These are phyloP conservation scores for Primulina tabacum DNA, from an alignment of 257 asterid species.

Conservation along the genomic window DNA sequence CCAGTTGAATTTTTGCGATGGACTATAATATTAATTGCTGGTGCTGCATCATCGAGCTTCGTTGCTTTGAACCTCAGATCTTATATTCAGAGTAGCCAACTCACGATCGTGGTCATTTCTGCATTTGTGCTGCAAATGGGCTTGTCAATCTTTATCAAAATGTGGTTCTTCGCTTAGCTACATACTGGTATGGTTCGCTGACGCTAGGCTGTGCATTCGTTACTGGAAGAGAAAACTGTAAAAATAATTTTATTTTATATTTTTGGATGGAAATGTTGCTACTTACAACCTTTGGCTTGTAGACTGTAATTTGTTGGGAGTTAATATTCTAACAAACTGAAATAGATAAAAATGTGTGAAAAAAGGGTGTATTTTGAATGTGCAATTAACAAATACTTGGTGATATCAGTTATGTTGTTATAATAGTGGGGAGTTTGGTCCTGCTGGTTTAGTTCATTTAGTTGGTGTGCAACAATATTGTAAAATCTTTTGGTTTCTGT, in stretches of 20 bases:
- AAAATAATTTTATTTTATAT: too few species aligned
- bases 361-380: not conserved
- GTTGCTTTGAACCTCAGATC: slow-evolving; percentile 73
- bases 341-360: not conserved
- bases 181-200: not conserved
- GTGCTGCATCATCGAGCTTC: slow-evolving; percentile 75
- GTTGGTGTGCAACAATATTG: not conserved
- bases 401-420: not conserved
- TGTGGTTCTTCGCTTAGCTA: slow-evolving; percentile 67
- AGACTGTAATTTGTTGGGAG: not conserved
- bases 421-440: not conserved
- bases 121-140: slow-evolving; percentile 86
- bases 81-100: slow-evolving; percentile 48
- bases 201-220: slow-evolving; percentile 2
- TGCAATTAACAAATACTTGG: not conserved
- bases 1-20: slow-evolving; percentile 77
- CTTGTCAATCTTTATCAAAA: slow-evolving; percentile 83
- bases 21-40: slow-evolving; percentile 58
- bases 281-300: not conserved
- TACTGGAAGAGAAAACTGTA: slow-evolving; percentile 18
- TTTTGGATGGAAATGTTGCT: not conserved
- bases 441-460: not conserved
- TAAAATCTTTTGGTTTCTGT: too few species aligned
- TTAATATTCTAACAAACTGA: not conserved
- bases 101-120: slow-evolving; percentile 51